Base-by-base conservation (phyloP, 2,329 filamentous ascomycete genomes). In the Penicillium hesseltinei region DNA sequence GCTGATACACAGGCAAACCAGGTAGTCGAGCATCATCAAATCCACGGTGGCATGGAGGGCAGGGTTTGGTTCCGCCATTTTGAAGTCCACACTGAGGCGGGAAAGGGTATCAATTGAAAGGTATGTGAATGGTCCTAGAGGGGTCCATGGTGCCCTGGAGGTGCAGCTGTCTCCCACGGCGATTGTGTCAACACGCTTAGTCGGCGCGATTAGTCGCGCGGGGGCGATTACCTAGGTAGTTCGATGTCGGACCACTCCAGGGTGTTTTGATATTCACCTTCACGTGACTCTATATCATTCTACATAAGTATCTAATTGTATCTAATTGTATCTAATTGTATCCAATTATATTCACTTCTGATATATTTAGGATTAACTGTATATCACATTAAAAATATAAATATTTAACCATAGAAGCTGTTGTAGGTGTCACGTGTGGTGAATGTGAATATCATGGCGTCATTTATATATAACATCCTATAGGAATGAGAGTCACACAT, bases 1-100 rank as follows among this genome's bases (percentile, higher is more conserved):
- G 21, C 75, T 68, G 42, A 77, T 79, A 8, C 80, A 75, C 45
- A 78, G 75, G 71, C 77, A 80, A 40, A 80, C 64, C 4, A 84
- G 68, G 62, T 83, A 85, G 65, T 86, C 83, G n/a, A 84, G 71
- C 43, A 84, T 83, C 67, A 83, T 78, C 36, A 78, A 66, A 61
- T 86, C 80, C 15, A 83, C 78, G 19, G 83, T 80, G 23, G 77
- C 66, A 40, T 77, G 75, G 5, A 66, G 69, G 23, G 71, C 69
- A 4, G 68, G 54, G 52, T 1, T 21, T 42, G n/a, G 40, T 11
- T 53, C 54, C 43, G 49, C 27, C 52, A 55, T 55, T 50, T 50
- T 36, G 15, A 35, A 17, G 27, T 38, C 25, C 15, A 42, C 7
- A 7, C 44, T 35, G 36, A 11, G 11, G 19, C 6, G 21, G 23